phyloP scores from a whole-genome alignment of 1,284 basidiomycete genomes.

The Rhodotorula sp. region DNA sequence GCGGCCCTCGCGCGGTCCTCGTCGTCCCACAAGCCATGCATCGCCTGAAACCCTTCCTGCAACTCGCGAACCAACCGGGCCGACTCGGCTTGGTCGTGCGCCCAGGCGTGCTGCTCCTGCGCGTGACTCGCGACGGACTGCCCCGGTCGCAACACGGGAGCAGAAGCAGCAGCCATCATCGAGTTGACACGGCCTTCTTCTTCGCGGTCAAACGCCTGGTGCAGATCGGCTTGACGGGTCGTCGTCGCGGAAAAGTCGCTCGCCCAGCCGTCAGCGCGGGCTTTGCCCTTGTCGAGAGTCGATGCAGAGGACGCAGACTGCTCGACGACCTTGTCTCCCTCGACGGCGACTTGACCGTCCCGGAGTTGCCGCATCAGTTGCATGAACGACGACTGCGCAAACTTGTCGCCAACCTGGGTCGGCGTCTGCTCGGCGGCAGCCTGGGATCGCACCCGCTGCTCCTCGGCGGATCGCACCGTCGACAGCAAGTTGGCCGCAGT shows the following conservation, averaged over 20 bases:
- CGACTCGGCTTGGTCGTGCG: conserved; percentile 52
- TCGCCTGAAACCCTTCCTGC: conserved; percentile 24
- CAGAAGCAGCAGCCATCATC: too few relatives aligned
- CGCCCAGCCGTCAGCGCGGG: conserved; percentile 48
- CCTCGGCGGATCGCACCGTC: conserved; percentile 44
- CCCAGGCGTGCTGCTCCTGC: conserved; percentile 46
- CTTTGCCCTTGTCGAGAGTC: conserved; percentile 38
- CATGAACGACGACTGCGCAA: conserved; percentile 83
- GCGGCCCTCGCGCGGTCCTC: conserved; percentile 28
- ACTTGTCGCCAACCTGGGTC: conserved; percentile 65
- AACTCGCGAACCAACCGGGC: conserved; percentile 13
- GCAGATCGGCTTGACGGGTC: neutral
- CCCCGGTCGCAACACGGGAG: conserved; percentile 15
- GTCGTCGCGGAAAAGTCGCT: conserved; percentile 29
- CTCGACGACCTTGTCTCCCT: conserved; percentile 74
- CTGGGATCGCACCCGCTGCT: conserved; percentile 10
- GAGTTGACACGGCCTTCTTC: conserved; percentile 47
- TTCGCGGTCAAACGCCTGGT: conserved; percentile 15
- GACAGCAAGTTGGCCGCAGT: conserved; percentile 50
- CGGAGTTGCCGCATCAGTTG: conserved; percentile 79
- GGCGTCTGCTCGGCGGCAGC: neutral
- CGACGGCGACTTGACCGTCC: conserved; percentile 76
- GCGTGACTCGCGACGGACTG: conserved; percentile 23
- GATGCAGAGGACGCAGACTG: conserved; percentile 47
- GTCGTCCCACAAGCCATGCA: conserved; percentile 41